Base-by-base conservation (phyloP, 345 rosid species). In the Nasturtium officinale region DNA sequence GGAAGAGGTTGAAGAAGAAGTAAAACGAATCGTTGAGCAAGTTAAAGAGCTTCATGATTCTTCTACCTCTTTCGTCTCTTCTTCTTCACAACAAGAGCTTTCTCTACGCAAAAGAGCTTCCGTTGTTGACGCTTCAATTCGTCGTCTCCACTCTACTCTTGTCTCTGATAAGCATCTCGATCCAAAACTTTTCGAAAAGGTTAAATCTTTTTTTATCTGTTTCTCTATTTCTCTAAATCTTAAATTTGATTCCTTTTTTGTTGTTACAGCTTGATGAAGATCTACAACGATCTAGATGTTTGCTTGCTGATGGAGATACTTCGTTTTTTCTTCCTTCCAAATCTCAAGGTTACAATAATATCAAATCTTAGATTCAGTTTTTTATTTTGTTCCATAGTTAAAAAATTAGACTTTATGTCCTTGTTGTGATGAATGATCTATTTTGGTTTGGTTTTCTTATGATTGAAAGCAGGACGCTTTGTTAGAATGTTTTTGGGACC, bases 401-500 rank as follows among this genome's bases (percentile, higher is more conserved):
- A 33, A 18, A 33, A 55, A 72, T 42, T 62, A 42, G 17, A 46
- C 37, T 43, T 18, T 28, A 23, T 6, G n/a, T 62, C 3, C 50
- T 3, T 55, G 28, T 29, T 70, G 43, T 35, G 40, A 16, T 35
- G 40, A 16, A 30, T 54, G 46, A 1, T 13, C 1, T 16, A 42
- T 42, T 42, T 40, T 40, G 45, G 17, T 42, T 42, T 40, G 0
- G 17, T 42, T 42, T 40, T 0, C 20, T 6, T 15, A 18, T 56
- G 77, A 56, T 74, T 54, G 15, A 29, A 33, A 40, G 20, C 88
- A 90, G 98, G 88, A 28, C 69, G 83, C 17, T 90, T 96, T 59
- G 81, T 96, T 12, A 87, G 81, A 78, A 90, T 84, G 96, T 92
- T 96, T 77, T 56, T 96, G 81, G 99, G 99, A 15, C 98, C 99